A percentile compares a stretch with the other conserved stretches of the same genome.
Conservation (phyloP, 345 rosid genomes). For the Clarkia xantiana region DNA sequence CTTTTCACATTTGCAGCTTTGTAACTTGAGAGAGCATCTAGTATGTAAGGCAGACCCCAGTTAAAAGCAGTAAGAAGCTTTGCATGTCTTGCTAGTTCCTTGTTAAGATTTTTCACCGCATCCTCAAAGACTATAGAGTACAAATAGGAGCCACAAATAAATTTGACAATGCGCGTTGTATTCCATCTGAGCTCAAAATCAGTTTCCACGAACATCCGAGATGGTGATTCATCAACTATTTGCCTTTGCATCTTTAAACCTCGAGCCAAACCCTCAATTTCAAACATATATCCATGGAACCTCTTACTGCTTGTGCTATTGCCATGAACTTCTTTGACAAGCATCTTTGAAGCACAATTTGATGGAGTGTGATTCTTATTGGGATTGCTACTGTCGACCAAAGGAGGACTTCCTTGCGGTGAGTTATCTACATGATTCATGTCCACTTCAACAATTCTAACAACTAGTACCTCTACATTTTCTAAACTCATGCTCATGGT, state of each 20-base stretch:
- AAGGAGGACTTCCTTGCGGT: constrained; percentile 37
- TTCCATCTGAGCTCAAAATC: not conserved
- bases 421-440: constrained; percentile 18
- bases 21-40: too few species aligned
- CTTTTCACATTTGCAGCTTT: too few species aligned
- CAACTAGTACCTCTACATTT: constrained; percentile 7
- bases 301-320: constrained; percentile 14
- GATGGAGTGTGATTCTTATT: constrained; percentile 18
- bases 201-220: not conserved
- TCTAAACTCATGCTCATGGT: constrained; percentile 10
- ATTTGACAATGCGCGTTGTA: constrained; percentile 4
- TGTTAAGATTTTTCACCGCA: constrained; percentile 46
- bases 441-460: constrained; percentile 8
- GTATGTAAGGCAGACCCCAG: too few species aligned
- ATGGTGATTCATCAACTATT: constrained; percentile 16
- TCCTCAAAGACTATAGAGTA: constrained; percentile 42
- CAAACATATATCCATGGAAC: constrained; percentile 18
- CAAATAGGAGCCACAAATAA: constrained; percentile 63
- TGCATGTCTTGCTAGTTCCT: constrained; percentile 61
- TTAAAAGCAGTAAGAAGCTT: too few species aligned
- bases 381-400: constrained; percentile 29
- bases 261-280: constrained; percentile 20
- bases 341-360: constrained; percentile 11
- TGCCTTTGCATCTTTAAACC: constrained; percentile 46
- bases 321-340: constrained; percentile 15